Conservation (phyloP, 495 filamentous ascomycete species). For the Penicillium angulare region DNA sequence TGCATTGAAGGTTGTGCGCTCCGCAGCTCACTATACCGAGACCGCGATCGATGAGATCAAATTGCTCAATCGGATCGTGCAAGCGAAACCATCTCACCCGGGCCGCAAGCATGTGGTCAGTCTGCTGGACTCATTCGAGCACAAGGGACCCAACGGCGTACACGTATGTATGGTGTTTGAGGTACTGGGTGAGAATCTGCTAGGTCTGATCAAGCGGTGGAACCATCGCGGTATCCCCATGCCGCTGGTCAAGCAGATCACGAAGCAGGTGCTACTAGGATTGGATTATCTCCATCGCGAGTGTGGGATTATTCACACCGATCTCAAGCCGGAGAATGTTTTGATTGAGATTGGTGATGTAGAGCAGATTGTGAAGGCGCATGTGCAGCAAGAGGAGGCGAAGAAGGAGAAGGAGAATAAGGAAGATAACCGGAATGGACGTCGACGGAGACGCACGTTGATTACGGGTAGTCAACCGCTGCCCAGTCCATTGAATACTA, state of each 20-base stretch:
- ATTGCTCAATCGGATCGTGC: conserved; percentile 91
- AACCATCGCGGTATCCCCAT: conserved; percentile 97
- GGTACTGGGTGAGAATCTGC: conserved; percentile 90
- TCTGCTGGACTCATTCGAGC: conserved; percentile 93
- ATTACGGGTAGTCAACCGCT: conserved; percentile 97
- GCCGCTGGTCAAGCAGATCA: conserved; percentile 95
- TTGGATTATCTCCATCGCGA: conserved; percentile 96
- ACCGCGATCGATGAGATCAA: conserved; percentile 99
- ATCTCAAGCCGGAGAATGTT: conserved; percentile 97
- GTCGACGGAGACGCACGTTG: conserved; percentile 83
- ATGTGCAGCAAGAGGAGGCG: conserved; percentile 75
- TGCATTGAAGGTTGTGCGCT: conserved; percentile 95
- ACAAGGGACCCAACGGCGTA: conserved; percentile 92
- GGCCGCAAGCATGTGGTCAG: conserved; percentile 94
- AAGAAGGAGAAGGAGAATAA: conserved; percentile 67
- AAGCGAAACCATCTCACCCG: conserved; percentile 90
- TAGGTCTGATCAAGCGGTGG: conserved; percentile 97
- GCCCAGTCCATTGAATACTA: conserved; percentile 90
- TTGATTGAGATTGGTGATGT: conserved; percentile 99
- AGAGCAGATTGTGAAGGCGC: conserved; percentile 92
- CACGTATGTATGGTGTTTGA: conserved; percentile 99
- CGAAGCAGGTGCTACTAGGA: conserved; percentile 94
- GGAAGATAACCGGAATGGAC: conserved; percentile 92
- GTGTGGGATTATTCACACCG: conserved; percentile 98
- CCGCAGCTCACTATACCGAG: conserved; percentile 96